Evolutionary conservation across 257 asterid genomes (phyloP).

Genomic region (Fraxinus pennsylvanica): DNA sequence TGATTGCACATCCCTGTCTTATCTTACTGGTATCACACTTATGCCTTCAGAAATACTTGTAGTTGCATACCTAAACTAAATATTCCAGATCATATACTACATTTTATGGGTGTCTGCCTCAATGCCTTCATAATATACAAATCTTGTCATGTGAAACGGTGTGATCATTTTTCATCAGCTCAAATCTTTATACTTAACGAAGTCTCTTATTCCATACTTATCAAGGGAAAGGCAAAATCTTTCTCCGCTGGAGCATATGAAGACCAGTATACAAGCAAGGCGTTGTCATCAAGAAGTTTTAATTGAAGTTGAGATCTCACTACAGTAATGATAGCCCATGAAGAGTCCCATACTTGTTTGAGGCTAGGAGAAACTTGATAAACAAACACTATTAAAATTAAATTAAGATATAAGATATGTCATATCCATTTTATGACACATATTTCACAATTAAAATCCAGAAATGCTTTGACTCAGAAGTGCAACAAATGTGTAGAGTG

Average conservation of each 20-base stretch:
- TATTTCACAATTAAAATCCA: not conserved
- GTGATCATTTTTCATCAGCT: not conserved
- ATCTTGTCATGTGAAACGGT: not conserved
- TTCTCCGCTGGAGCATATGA: not conserved
- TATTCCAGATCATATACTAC: not conserved
- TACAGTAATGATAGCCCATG: not conserved
- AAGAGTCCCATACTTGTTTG: not conserved
- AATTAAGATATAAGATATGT: not conserved
- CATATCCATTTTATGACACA: not conserved
- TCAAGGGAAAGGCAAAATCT: not conserved
- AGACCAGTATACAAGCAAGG: not conserved
- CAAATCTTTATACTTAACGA: not conserved
- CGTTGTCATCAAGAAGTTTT: not conserved
- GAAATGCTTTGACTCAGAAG: not conserved
- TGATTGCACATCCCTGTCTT: not conserved
- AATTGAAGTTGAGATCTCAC: not conserved
- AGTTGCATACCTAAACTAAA: not conserved
- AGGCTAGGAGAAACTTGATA: not conserved
- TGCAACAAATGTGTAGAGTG: slow-evolving; percentile 14
- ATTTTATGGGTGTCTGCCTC: not conserved
- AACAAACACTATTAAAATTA: not conserved
- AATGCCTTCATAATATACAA: not conserved
- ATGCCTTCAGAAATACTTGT: not conserved
- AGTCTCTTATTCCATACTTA: not conserved
- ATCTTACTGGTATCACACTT: not conserved